A percentile compares a stretch with the other conserved stretches of the same genome.
phyloP scores from a whole-genome alignment of 2,329 filamentous ascomycete species.

The Tympanopsis confertula region DNA sequence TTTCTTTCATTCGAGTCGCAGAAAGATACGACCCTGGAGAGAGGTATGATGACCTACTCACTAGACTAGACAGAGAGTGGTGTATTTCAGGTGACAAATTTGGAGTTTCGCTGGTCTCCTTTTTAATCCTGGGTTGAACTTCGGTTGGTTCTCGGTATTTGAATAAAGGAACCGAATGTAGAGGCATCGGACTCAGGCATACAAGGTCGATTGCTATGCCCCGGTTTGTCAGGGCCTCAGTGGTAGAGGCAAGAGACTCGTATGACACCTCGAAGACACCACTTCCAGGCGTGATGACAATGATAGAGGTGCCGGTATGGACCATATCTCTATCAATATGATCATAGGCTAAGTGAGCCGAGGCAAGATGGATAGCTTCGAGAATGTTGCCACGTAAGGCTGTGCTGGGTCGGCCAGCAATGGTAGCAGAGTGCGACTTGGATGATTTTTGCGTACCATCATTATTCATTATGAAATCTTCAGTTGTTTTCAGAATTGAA shows the following conservation, averaged over 20 bases:
- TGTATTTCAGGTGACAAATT: not conserved
- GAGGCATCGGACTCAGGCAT: conserved; percentile 52
- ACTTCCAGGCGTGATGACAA: conserved; percentile 54
- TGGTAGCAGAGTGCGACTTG: conserved; percentile 14
- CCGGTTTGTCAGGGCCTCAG: conserved; percentile 52
- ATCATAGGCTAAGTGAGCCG: conserved; percentile 51
- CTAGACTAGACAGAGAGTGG: not conserved
- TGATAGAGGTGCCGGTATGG: conserved; percentile 54
- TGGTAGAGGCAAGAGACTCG: conserved; percentile 50
- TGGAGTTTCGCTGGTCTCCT: too few species aligned
- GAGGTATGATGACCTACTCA: not conserved
- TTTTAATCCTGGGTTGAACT: too few species aligned
- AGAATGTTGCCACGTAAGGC: conserved; percentile 54
- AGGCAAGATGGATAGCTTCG: conserved; percentile 57
- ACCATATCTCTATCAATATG: conserved; percentile 56
- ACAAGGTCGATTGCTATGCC: conserved; percentile 61
- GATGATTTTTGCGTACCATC: not conserved
- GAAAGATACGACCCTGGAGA: not conserved
- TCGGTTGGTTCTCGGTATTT: conserved; percentile 36
- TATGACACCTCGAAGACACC: conserved; percentile 58
- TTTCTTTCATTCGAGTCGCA: not conserved
- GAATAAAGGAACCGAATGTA: conserved; percentile 59
- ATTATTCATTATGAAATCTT: not conserved
- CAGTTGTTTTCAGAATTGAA: not conserved
- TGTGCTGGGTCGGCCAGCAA: conserved; percentile 42